Percentiles rank a stretch among this genome's conserved stretches.
Conservation (phyloP, 1,284 basidiomycete species). For the Moesziomyces sp. region DNA sequence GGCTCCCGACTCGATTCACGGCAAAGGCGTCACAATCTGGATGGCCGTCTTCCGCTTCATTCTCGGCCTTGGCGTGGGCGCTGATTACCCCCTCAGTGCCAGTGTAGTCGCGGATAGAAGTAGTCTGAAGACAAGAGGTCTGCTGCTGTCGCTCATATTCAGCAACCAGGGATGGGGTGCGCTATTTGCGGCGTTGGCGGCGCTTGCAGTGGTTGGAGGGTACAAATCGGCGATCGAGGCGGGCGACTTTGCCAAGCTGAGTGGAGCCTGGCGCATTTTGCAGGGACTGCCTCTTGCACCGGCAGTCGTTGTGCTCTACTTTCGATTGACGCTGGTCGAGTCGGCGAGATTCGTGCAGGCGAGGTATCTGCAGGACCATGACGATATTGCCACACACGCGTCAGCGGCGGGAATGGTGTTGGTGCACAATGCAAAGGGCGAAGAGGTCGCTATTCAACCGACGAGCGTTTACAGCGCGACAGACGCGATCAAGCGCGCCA, state of each 20-base stretch:
- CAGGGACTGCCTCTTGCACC: constrained; percentile 61
- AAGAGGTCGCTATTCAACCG: constrained; percentile 11
- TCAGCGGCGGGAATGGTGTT: constrained; percentile 71
- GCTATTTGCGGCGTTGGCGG: constrained; percentile 73
- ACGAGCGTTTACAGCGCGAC: constrained; percentile 70
- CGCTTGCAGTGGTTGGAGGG: constrained; percentile 75
- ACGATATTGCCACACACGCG: constrained; percentile 74
- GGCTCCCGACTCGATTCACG: constrained; percentile 45
- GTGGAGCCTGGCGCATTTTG: constrained; percentile 52
- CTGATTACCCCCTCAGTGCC: constrained; percentile 80
- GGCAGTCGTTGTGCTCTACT: constrained; percentile 69
- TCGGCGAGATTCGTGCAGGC: constrained; percentile 85
- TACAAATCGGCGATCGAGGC: constrained; percentile 72
- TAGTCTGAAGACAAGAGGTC: constrained; percentile 38
- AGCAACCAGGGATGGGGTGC: constrained; percentile 63
- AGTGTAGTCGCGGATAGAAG: constrained; percentile 53
- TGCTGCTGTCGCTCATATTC: constrained; percentile 66
- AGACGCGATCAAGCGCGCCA: constrained; percentile 67
- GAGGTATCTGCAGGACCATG: constrained; percentile 77
- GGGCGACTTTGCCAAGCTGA: constrained; percentile 32
- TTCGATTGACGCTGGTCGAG: constrained; percentile 69
- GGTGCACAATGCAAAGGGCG: constrained; percentile 3
- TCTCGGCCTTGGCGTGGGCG: constrained; percentile 73
- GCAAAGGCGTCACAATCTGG: constrained; percentile 47
- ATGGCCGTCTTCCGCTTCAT: constrained; percentile 43